A percentile compares a stretch with the other conserved stretches of the same genome.
Conservation (phyloP, 2,329 filamentous ascomycete species). For the Ophiocordyceps camponoti-floridani region DNA sequence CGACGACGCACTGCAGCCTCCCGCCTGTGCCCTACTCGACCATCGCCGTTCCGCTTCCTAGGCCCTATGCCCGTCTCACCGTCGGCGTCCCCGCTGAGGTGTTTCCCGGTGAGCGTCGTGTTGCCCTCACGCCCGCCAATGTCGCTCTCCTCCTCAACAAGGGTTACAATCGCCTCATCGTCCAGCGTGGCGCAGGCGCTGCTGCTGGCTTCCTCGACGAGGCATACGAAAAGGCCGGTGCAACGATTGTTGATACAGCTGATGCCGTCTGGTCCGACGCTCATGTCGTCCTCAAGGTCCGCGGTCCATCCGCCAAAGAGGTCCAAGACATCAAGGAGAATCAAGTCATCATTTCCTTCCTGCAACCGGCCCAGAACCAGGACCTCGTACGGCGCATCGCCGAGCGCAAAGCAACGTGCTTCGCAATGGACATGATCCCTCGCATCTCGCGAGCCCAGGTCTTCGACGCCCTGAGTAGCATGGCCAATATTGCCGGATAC, state of each 20-base stretch:
- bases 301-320: constrained; percentile 54
- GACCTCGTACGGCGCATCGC: constrained; percentile 57
- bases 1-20: neutral
- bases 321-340: constrained; percentile 48
- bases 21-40: constrained; percentile 19
- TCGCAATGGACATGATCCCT: constrained; percentile 88
- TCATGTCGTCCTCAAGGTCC: constrained; percentile 72
- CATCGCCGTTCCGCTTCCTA: constrained; percentile 21
- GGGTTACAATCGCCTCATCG: constrained; percentile 57
- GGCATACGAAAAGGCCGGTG: constrained; percentile 62
- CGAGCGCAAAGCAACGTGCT: constrained; percentile 51
- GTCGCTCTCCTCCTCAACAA: constrained; percentile 70
- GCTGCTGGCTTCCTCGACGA: constrained; percentile 62
- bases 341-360: constrained; percentile 63
- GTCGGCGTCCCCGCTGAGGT: constrained; percentile 68
- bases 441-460: constrained; percentile 77
- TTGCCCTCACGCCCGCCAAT: constrained; percentile 73
- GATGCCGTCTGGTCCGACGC: constrained; percentile 54
- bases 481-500: constrained; percentile 91
- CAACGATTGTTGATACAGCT: constrained; percentile 51
- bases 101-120: constrained; percentile 62
- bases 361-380: constrained; percentile 70
- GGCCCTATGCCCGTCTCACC: constrained; percentile 53
- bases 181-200: constrained; percentile 66
- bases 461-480: constrained; percentile 77